Evolutionary conservation across 2,329 filamentous ascomycete genomes (phyloP).

Genomic region (Fusarium tricinctum): DNA sequence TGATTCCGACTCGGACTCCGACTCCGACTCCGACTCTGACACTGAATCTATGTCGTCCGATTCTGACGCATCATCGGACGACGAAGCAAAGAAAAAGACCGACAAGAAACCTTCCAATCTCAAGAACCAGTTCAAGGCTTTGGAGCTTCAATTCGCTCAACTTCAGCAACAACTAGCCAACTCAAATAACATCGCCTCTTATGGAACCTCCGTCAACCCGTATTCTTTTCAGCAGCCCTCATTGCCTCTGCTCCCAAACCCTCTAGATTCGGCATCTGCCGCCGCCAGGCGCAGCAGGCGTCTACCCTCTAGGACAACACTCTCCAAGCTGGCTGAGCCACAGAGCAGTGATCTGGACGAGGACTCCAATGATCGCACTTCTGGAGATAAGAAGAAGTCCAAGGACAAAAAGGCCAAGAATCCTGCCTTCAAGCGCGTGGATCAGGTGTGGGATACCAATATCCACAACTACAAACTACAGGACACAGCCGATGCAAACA

Average conservation of each 20-base stretch:
- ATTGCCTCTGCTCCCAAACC: background rate
- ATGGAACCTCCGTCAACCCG: constrained; percentile 1
- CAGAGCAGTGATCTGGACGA: background rate
- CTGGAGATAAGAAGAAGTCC: constrained; percentile 32
- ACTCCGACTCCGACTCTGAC: constrained; percentile 29
- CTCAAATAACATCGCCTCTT: constrained; percentile 8
- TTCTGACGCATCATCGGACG: constrained; percentile 37
- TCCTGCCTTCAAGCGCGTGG: constrained; percentile 65
- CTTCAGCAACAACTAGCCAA: constrained; percentile 45
- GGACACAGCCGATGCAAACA: constrained; percentile 62
- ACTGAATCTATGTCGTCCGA: constrained; percentile 47
- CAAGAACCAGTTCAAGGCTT: constrained; percentile 49
- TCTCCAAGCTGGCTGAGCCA: background rate
- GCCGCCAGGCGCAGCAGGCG: background rate
- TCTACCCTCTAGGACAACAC: background rate
- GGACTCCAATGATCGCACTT: constrained; percentile 3
- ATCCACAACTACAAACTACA: constrained; percentile 68
- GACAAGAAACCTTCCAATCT: constrained; percentile 42
- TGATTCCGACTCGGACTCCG: constrained; percentile 30
- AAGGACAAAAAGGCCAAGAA: constrained; percentile 45
- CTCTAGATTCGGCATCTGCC: constrained; percentile 1
- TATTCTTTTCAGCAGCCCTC: constrained; percentile 16
- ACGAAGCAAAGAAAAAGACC: constrained; percentile 38
- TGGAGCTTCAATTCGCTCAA: constrained; percentile 49
- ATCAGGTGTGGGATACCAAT: constrained; percentile 66